Conservation (phyloP, 371 early-diverging fungal genomes). For the Conidiobolus incongruus region DNA sequence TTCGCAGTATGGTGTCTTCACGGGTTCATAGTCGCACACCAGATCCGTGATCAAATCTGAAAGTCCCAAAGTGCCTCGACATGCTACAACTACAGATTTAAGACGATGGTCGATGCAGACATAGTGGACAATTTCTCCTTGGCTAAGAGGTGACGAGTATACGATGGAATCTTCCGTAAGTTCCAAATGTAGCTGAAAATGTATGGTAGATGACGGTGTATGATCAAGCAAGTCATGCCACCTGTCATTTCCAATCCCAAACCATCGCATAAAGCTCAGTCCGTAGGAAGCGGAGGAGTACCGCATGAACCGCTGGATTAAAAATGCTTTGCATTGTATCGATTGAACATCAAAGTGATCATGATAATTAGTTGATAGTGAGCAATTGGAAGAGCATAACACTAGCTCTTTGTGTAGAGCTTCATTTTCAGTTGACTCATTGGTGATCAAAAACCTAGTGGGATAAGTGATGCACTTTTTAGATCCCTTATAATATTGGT, state of each 20-base stretch:
- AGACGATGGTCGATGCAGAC: slow-evolving; percentile 58
- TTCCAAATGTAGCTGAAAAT: slow-evolving; percentile 40
- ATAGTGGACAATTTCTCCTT: slow-evolving; percentile 62
- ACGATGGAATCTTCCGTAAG: slow-evolving; percentile 37
- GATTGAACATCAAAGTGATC: no score
- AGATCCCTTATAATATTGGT: no score
- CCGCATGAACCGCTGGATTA: slow-evolving; percentile 50
- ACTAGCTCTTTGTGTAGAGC: no score
- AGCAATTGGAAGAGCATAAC: no score
- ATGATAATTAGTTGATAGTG: no score
- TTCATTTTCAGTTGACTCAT: no score
- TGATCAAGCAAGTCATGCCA: slow-evolving; percentile 18
- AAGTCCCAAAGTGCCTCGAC: slow-evolving; percentile 76
- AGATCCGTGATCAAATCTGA: slow-evolving; percentile 73
- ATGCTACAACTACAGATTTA: slow-evolving; percentile 52
- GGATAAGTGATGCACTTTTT: no score
- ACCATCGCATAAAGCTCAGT: slow-evolving; percentile 53
- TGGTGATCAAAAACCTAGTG: no score
- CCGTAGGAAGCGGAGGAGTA: slow-evolving; percentile 63
- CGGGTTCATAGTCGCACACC: slow-evolving; percentile 21
- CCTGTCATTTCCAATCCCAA: no score
- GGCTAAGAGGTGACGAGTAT: slow-evolving; percentile 31
- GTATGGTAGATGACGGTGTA: no score
- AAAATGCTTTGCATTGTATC: no score
- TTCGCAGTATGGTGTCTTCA: slow-evolving; percentile 3